A percentile compares a stretch with the other conserved stretches of the same genome.
phyloP scores from a whole-genome alignment of 1,284 basidiomycete species.

The Cryptococcus depauperatus region DNA sequence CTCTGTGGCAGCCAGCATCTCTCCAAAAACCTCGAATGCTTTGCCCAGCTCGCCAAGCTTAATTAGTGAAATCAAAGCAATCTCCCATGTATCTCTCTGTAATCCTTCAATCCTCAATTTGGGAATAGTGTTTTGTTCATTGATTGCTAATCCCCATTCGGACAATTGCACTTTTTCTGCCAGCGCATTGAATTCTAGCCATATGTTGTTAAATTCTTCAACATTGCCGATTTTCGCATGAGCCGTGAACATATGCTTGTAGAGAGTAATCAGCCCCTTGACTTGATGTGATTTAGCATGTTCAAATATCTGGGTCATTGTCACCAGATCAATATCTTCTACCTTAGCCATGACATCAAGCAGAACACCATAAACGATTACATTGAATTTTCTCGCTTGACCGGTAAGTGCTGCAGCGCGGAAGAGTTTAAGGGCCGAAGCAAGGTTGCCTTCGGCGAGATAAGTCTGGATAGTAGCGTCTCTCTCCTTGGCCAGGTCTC shows the following conservation, averaged over 20 bases:
- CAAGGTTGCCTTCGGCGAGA: constrained; percentile 58
- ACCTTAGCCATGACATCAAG: constrained; percentile 56
- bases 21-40: constrained; percentile 62
- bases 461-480: constrained; percentile 22
- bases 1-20: constrained; percentile 55
- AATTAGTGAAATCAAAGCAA: constrained; percentile 71
- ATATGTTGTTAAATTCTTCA: constrained; percentile 57
- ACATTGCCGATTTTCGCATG: constrained; percentile 54
- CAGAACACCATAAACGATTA: constrained; percentile 51
- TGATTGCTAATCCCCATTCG: constrained; percentile 5
- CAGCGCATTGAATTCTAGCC: constrained; percentile 55
- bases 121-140: neutral
- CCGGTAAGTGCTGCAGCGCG: constrained; percentile 49
- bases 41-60: constrained; percentile 55
- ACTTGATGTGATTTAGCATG: constrained; percentile 53
- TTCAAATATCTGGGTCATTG: constrained; percentile 61
- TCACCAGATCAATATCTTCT: constrained; percentile 53
- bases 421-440: constrained; percentile 64
- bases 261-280: constrained; percentile 39
- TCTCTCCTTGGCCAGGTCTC: constrained; percentile 5
- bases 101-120: neutral
- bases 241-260: constrained; percentile 57
- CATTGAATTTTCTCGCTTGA: constrained; percentile 38
- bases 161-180: constrained; percentile 22
- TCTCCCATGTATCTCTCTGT: constrained; percentile 34